A percentile compares a stretch with the other conserved stretches of the same genome.
Conservation (phyloP, 176 grass and related monocot species). For the Eleusine indica region DNA sequence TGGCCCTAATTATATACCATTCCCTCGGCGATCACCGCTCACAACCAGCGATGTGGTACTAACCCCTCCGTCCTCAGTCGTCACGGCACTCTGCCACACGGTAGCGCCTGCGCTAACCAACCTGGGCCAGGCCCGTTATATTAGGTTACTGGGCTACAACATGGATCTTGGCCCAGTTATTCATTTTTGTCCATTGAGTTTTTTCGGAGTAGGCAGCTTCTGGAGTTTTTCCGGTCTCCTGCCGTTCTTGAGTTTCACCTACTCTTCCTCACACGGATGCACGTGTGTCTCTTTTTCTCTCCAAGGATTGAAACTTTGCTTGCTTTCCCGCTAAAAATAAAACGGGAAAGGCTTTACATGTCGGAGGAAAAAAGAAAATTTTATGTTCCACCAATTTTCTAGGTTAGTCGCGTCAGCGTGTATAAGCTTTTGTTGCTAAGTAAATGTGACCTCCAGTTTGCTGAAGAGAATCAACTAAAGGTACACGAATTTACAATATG, state of each 20-base stretch:
- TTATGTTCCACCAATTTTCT: no score
- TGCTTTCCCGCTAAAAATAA: no score
- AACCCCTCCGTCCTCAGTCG: neutral
- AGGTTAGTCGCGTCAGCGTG: no score
- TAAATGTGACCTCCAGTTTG: no score
- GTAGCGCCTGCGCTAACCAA: neutral
- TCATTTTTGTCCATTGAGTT: neutral
- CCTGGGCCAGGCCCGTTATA: neutral
- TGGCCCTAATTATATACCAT: neutral
- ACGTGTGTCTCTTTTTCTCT: no score
- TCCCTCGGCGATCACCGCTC: neutral
- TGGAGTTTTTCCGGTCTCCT: neutral
- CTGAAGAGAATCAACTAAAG: no score
- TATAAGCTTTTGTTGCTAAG: no score
- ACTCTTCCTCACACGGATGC: neutral
- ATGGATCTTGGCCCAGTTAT: neutral
- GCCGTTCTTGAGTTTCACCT: no score
- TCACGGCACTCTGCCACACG: neutral
- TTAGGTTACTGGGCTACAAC: neutral
- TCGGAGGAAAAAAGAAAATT: no score
- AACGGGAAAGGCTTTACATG: no score
- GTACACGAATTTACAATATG: no score
- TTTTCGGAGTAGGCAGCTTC: neutral
- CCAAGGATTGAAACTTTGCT: no score
- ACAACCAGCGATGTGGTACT: neutral